Conservation (phyloP, 2,329 filamentous ascomycete species). For the Davidsoniella eucalypti region DNA sequence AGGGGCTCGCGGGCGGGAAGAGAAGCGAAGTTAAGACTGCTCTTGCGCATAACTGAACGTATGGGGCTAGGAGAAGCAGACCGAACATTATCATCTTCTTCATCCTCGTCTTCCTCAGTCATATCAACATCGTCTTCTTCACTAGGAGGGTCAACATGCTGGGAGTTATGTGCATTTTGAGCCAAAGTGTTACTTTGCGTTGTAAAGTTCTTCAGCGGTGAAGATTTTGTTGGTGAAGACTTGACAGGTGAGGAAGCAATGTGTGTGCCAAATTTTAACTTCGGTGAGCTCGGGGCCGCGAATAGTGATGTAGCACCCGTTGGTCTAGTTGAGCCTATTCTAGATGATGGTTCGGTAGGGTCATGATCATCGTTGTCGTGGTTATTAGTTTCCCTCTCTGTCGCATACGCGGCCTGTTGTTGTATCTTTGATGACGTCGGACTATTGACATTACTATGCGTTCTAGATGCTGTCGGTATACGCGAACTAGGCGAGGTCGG, state of each 20-base stretch:
- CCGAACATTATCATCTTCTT: conserved; percentile 33
- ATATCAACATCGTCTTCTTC: conserved; percentile 11
- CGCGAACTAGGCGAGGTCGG: conserved; percentile 4
- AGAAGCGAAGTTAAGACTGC: conserved; percentile 86
- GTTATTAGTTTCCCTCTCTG: not conserved
- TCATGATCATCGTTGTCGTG: not conserved
- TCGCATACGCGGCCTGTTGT: not conserved
- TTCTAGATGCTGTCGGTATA: not conserved
- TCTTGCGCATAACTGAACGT: conserved; percentile 69
- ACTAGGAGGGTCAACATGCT: conserved; percentile 3
- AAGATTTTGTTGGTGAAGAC: conserved; percentile 2
- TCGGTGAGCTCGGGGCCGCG: conserved; percentile 5
- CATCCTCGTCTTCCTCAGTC: conserved; percentile 11
- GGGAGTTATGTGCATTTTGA: not conserved
- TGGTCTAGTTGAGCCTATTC: conserved; percentile 5
- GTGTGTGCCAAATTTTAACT: not conserved
- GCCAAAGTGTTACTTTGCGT: not conserved
- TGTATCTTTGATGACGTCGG: not conserved
- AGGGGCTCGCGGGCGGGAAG: conserved; percentile 82
- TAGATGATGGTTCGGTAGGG: not conserved
- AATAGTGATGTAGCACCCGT: conserved; percentile 1
- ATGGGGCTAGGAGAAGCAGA: conserved; percentile 61
- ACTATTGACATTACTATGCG: not conserved
- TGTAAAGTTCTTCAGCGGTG: not conserved
- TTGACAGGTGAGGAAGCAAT: not conserved